These are phyloP conservation scores for Fusarium sp. DNA, from an alignment of 2,329 filamentous ascomycete genomes.

Conservation along the genomic window DNA sequence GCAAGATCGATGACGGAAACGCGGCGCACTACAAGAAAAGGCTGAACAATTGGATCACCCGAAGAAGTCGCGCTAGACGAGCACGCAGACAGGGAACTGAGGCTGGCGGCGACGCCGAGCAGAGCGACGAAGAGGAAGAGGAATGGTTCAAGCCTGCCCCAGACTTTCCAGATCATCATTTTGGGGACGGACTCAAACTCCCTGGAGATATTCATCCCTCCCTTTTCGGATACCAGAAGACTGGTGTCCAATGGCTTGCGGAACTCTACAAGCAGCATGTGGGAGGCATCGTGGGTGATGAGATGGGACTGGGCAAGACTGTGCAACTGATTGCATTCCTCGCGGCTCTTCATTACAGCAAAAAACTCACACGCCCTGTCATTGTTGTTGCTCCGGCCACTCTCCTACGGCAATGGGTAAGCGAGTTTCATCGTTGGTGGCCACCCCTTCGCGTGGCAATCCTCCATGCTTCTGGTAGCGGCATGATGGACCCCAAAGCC, in stretches of 20 bases:
- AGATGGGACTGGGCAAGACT: constrained; percentile 99
- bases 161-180: constrained; percentile 77
- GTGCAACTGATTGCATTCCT: constrained; percentile 79
- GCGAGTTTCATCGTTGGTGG: constrained; percentile 99
- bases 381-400: constrained; percentile 95
- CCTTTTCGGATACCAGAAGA: constrained; percentile 97
- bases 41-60: constrained; percentile 77
- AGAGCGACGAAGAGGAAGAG: constrained; percentile 58
- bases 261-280: constrained; percentile 91
- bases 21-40: constrained; percentile 82
- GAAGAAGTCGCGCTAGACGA: constrained; percentile 55
- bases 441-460: constrained; percentile 97
- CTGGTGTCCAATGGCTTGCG: constrained; percentile 94
- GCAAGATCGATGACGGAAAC: constrained; percentile 85
- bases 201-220: constrained; percentile 94
- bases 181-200: constrained; percentile 80
- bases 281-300: constrained; percentile 94
- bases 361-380: constrained; percentile 82
- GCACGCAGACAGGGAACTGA: constrained; percentile 52
- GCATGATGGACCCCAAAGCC: constrained; percentile 87
- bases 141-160: constrained; percentile 92
- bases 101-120: constrained; percentile 48
- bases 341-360: constrained; percentile 91
- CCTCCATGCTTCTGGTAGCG: constrained; percentile 92
- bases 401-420: constrained; percentile 96